These are phyloP conservation scores for Calonectria crousiana DNA, from an alignment of 2,329 filamentous ascomycete species.

Conservation along the genomic window DNA sequence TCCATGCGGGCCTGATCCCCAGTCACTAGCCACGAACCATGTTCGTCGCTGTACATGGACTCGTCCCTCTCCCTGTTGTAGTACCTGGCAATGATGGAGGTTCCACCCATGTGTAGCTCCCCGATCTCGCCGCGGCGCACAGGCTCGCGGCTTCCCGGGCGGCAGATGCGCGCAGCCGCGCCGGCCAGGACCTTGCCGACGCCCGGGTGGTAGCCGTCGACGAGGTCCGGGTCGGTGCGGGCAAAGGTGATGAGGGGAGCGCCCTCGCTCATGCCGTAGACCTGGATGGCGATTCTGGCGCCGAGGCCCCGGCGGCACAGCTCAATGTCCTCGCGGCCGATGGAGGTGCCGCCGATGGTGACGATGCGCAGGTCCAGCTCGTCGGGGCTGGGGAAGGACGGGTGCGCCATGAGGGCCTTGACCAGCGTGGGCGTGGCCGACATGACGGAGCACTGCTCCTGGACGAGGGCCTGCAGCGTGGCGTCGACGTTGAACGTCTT, in stretches of 20 bases:
- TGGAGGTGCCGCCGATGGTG: constrained; percentile 50
- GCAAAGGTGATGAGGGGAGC: constrained; percentile 57
- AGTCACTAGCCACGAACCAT: constrained; percentile 52
- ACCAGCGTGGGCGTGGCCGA: constrained; percentile 55
- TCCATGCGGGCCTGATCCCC: constrained; percentile 57
- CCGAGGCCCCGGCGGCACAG: constrained; percentile 49
- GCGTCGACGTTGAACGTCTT: constrained; percentile 49
- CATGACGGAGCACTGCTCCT: constrained; percentile 52
- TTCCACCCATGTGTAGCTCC: constrained; percentile 55
- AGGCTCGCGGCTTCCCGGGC: constrained; percentile 44
- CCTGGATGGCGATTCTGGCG: constrained; percentile 49
- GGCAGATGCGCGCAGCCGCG: constrained; percentile 53
- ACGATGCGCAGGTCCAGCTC: constrained; percentile 48
- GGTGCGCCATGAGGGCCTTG: constrained; percentile 48
- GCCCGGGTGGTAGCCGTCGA: constrained; percentile 52
- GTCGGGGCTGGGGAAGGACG: constrained; percentile 41
- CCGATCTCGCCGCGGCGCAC: constrained; percentile 50
- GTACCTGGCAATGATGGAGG: constrained; percentile 51
- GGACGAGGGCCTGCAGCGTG: constrained; percentile 47
- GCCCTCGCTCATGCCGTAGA: constrained; percentile 61
- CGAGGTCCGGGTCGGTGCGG: constrained; percentile 45
- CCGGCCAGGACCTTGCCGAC: constrained; percentile 57
- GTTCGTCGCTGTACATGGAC: constrained; percentile 51
- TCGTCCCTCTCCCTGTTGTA: constrained; percentile 41
- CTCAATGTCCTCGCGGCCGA: constrained; percentile 47